Evolutionary conservation across 192 early-diverging fungal species (phyloP).

Genomic region (Kickxella alabastrina): DNA sequence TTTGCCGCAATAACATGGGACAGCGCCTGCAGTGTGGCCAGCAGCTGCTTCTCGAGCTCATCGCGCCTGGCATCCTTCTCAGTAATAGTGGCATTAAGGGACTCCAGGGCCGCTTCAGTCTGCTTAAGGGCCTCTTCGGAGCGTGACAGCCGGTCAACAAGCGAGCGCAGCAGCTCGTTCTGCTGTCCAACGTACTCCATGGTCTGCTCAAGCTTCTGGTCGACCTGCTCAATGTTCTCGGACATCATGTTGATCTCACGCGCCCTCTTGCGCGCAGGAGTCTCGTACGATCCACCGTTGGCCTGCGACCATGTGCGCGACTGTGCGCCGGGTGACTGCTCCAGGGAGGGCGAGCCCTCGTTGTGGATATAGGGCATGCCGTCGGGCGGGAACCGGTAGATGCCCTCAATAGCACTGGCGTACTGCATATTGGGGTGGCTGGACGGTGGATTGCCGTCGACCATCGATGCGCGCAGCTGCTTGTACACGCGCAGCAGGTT

Average conservation of each 20-base stretch:
- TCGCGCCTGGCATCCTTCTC: constrained; percentile 52
- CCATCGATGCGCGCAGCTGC: constrained; percentile 65
- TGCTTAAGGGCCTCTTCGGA: constrained; percentile 48
- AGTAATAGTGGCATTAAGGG: constrained; percentile 35
- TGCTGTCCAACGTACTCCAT: constrained; percentile 47
- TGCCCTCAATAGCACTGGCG: constrained; percentile 42
- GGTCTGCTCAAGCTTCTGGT: constrained; percentile 46
- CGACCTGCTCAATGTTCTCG: constrained; percentile 43
- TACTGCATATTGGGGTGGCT: constrained; percentile 42
- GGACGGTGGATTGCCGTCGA: constrained; percentile 46
- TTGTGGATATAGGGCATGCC: constrained; percentile 26
- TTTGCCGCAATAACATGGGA: constrained; percentile 47
- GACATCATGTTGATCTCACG: constrained; percentile 37
- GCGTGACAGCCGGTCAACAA: constrained; percentile 41
- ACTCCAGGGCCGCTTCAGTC: constrained; percentile 36
- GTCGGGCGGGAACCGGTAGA: constrained; percentile 52
- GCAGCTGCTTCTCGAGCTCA: constrained; percentile 48
- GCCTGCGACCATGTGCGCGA: constrained; percentile 49
- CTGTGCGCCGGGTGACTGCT: constrained; percentile 8
- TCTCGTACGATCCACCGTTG: constrained; percentile 44
- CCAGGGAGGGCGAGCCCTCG: constrained; percentile 36
- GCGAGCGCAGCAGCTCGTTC: constrained; percentile 34
- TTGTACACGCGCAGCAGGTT: constrained; percentile 75
- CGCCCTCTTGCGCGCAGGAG: constrained; percentile 49
- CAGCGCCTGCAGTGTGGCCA: constrained; percentile 50